Percentiles rank a stretch among this genome's conserved stretches.
Conservation (phyloP, 805 yeast genomes). For the Starmerella stigmatis region DNA sequence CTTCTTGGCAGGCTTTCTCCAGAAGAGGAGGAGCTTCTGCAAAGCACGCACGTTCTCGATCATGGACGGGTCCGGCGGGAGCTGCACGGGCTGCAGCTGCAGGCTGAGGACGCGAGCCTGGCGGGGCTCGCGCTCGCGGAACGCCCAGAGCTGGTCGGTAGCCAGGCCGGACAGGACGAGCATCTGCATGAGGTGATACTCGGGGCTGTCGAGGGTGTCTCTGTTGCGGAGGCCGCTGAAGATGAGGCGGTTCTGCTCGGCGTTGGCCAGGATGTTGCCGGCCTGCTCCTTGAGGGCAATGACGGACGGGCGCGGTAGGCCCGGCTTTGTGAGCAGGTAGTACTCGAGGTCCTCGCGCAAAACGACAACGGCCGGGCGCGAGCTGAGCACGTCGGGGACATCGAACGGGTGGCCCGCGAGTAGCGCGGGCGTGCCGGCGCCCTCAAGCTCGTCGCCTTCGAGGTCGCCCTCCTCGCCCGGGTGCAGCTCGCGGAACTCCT, state of each 20-base stretch:
- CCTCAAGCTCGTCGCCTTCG: slow-evolving; percentile 16
- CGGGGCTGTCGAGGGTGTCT: slow-evolving; percentile 61
- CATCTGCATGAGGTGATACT: slow-evolving; percentile 90
- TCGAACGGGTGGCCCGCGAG: slow-evolving; percentile 12
- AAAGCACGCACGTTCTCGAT: slow-evolving; percentile 28
- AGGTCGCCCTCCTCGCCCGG: slow-evolving; percentile 14
- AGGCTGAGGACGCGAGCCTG: slow-evolving; percentile 80
- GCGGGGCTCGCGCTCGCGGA: slow-evolving; percentile 74
- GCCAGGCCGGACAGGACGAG: slow-evolving; percentile 78
- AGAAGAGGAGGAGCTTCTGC: slow-evolving; percentile 68
- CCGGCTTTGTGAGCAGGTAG: slow-evolving; percentile 65
- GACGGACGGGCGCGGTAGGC: slow-evolving; percentile 49
- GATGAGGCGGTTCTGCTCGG: slow-evolving; percentile 35
- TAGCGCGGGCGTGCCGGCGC: slow-evolving; percentile 12
- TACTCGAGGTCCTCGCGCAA: slow-evolving; percentile 88
- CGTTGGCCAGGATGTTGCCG: slow-evolving; percentile 51
- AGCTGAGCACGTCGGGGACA: slow-evolving; percentile 49
- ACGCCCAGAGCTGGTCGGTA: slow-evolving; percentile 68
- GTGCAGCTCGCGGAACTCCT: slow-evolving; percentile 7
- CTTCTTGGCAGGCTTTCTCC: slow-evolving; percentile 97
- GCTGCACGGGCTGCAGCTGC: slow-evolving; percentile 47
- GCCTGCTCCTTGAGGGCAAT: slow-evolving; percentile 55
- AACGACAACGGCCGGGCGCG: slow-evolving; percentile 83
- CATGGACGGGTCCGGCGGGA: slow-evolving; percentile 13
- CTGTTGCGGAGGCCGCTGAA: slow-evolving; percentile 58